Evolutionary conservation across 495 filamentous ascomycete genomes (phyloP).

Genomic region (Trichoderma erinaceum): DNA sequence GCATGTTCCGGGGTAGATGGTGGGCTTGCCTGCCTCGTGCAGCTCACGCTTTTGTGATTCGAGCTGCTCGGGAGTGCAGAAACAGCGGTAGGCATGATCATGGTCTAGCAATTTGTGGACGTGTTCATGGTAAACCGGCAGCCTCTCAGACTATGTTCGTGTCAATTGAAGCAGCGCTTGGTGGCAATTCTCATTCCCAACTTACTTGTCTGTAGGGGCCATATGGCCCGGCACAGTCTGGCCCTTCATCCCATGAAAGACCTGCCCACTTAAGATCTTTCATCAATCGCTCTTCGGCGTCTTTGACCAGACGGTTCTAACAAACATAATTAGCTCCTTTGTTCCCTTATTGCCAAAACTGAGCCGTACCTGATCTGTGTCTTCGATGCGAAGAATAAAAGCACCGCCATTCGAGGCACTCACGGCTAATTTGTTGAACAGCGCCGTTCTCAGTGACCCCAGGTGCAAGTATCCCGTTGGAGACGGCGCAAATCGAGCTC

Average conservation of each 20-base stretch:
- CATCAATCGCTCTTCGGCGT: constrained; percentile 68
- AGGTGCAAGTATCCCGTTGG: constrained; percentile 92
- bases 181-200: not conserved
- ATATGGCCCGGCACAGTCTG: constrained; percentile 67
- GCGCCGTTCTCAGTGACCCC: constrained; percentile 80
- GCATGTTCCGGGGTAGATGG: constrained; percentile 75
- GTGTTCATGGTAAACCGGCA: constrained; percentile 64
- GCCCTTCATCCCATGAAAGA: constrained; percentile 92
- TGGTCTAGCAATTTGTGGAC: constrained; percentile 61
- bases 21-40: constrained; percentile 52
- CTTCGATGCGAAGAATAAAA: constrained; percentile 87
- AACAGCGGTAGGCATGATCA: constrained; percentile 85
- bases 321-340: not conserved
- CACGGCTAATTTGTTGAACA: constrained; percentile 91
- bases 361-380: constrained; percentile 76
- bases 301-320: constrained; percentile 48
- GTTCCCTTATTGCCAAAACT: not conserved
- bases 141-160: constrained; percentile 65
- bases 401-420: constrained; percentile 65
- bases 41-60: constrained; percentile 54
- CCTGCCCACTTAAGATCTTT: constrained; percentile 84
- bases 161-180: not conserved
- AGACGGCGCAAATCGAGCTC: constrained; percentile 92
- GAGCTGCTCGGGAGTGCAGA: constrained; percentile 72
- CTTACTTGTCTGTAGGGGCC: constrained; percentile 82